Evolutionary conservation across 2,329 filamentous ascomycete genomes (phyloP), one percentile per base, ranked within the genome.

Genomic region (Aspergillus candidus): DNA sequence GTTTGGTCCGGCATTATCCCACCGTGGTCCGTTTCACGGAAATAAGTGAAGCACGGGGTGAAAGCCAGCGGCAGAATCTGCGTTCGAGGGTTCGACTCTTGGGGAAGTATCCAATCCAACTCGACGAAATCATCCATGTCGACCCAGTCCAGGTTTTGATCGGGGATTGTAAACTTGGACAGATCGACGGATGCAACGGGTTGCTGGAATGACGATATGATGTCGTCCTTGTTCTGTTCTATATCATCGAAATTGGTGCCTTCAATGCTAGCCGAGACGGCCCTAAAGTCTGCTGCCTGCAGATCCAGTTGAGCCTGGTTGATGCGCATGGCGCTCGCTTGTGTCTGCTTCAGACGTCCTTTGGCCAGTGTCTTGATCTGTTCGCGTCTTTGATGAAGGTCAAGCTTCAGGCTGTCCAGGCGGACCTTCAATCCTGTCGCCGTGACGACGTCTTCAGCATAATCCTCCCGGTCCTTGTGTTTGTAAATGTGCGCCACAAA

Each of bases 51-150:
- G 1, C 93, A 81, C n/a, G 93, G 94, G 14, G 91, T 88, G 58
- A 84, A 97, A 0, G 87, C 90, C 7, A 98, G 76, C 0, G 94
- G 94, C 42, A 98, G 69, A 36, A 98, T 98, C 65, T 93, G 90
- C 1, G 91, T 97, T 54, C 94, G 85, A 1, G 91, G 90, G 53
- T 95, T 94, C 29, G 85, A 81, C 60, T 94, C 88, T 11, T 88
- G 85, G 0, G 91, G 91, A 17, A 96, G 70, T 42, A 95, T 90
- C 91, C 91, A 97, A 62, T 96, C 94, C 15, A 98, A 72, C 65
- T 98, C 93, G 27, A 98, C 90, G 67, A 98, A 98, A 63, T 98
- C 93, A 61, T 98, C 93, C 89, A 98, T 97, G 60, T 98, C 93
- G 50, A 98, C 90, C 93, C 93, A 98, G 43, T 84, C 89, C 54